Conservation (phyloP, 805 yeast genomes). For the Saccharomycopsis schoenii region DNA sequence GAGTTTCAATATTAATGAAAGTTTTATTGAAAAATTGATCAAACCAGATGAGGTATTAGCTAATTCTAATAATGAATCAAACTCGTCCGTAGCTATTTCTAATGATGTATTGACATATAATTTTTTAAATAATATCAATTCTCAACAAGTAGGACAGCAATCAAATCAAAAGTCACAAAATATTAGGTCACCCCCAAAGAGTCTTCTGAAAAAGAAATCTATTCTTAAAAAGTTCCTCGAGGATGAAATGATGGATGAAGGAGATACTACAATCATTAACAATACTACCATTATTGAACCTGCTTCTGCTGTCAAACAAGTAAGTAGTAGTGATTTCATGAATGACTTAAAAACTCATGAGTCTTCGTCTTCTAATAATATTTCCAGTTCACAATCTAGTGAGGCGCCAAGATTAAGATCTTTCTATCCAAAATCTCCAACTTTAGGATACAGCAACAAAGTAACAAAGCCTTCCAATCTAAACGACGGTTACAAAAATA, state of each 20-base stretch:
- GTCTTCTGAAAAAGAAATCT: neutral
- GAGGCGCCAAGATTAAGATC: constrained; percentile 18
- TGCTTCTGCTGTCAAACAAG: neutral
- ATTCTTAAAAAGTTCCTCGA: neutral
- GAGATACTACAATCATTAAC: constrained; percentile 19
- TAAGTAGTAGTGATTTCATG: constrained; percentile 13
- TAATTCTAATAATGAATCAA: neutral
- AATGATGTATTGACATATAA: neutral
- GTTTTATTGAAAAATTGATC: constrained; percentile 13
- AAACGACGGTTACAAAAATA: constrained; percentile 8
- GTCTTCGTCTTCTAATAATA: neutral
- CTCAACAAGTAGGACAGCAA: neutral
- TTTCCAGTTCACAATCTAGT: neutral
- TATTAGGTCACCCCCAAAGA: neutral
- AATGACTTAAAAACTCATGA: constrained; percentile 9
- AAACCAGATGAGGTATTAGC: neutral
- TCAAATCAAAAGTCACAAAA: neutral
- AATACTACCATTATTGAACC: constrained; percentile 16
- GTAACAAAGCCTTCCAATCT: constrained; percentile 11
- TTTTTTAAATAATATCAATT: neutral
- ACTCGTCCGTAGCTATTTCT: neutral
- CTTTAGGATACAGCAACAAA: constrained; percentile 13
- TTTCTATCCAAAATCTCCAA: constrained; percentile 14
- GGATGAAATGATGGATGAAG: constrained; percentile 15
- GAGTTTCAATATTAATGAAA: constrained; percentile 17